A percentile compares a stretch with the other conserved stretches of the same genome.
phyloP scores from a whole-genome alignment of 257 asterid genomes.

The Jaltomata sinuosa region DNA sequence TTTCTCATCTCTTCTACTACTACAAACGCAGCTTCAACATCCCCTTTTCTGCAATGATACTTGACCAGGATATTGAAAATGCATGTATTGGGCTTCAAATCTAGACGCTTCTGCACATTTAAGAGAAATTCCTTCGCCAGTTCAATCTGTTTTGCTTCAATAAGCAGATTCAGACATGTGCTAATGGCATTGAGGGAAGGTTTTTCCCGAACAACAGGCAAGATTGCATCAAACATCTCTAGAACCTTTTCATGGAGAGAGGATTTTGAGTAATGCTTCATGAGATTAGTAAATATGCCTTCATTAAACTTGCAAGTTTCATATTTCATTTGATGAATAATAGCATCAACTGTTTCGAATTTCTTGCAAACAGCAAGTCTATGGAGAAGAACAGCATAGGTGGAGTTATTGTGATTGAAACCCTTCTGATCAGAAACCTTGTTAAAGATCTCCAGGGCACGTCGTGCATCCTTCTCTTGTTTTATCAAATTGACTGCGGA shows the following conservation, averaged over 20 bases:
- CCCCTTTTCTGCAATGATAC: constrained; percentile 68
- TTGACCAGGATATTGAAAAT: constrained; percentile 88
- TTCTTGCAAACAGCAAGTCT: constrained; percentile 66
- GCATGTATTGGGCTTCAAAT: constrained; percentile 71
- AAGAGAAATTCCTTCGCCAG: constrained; percentile 56
- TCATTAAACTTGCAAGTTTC: constrained; percentile 90
- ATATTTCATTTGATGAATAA: constrained; percentile 72
- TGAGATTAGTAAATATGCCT: constrained; percentile 77
- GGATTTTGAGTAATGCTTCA: constrained; percentile 75
- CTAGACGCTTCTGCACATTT: constrained; percentile 45
- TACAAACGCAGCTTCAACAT: constrained; percentile 56
- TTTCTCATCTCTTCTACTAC: constrained; percentile 76
- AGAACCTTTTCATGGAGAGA: constrained; percentile 59
- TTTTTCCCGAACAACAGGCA: constrained; percentile 51
- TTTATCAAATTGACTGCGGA: constrained; percentile 38
- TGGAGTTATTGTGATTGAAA: constrained; percentile 64
- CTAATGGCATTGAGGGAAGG: constrained; percentile 87
- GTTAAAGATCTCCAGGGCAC: constrained; percentile 58
- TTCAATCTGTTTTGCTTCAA: constrained; percentile 59
- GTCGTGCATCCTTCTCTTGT: constrained; percentile 50
- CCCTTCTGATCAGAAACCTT: constrained; percentile 61
- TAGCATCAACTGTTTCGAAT: constrained; percentile 45
- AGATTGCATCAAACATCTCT: constrained; percentile 60
- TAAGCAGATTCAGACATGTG: constrained; percentile 81
- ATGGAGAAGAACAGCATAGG: constrained; percentile 65